A percentile compares a stretch with the other conserved stretches of the same genome.
Evolutionary conservation across 148 eudicot genomes (phyloP).

Genomic region (Beta vulgaris): DNA sequence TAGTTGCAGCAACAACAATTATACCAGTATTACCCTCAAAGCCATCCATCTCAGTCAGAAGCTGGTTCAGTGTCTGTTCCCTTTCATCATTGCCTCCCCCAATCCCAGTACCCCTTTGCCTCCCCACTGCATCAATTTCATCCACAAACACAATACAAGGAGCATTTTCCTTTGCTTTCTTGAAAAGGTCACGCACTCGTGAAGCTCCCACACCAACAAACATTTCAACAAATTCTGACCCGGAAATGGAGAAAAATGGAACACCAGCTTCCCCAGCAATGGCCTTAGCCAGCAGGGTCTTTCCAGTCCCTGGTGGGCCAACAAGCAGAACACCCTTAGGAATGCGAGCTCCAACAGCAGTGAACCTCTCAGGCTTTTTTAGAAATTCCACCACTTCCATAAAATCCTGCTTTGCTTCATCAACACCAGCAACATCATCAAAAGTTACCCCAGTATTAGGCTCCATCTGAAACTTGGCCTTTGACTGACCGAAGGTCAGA

Average conservation of each 20-base stretch:
- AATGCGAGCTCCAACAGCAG: slow-evolving; percentile 96
- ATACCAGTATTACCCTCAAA: slow-evolving; percentile 98
- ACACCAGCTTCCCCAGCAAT: slow-evolving; percentile 99
- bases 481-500: slow-evolving; percentile 82
- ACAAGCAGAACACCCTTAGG: slow-evolving; percentile 98
- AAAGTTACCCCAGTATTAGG: slow-evolving; percentile 98
- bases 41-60: slow-evolving; percentile 98
- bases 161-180: slow-evolving; percentile 97
- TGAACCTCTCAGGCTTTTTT: slow-evolving; percentile 97
- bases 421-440: slow-evolving; percentile 98
- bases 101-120: slow-evolving; percentile 96
- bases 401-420: slow-evolving; percentile 99
- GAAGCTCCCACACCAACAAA: slow-evolving; percentile 99
- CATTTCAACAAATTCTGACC: slow-evolving; percentile 98
- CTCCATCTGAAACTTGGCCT: slow-evolving; percentile 98
- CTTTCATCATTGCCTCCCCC: slow-evolving; percentile 99
- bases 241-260: slow-evolving; percentile 97
- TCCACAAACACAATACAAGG: slow-evolving; percentile 99
- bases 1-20: slow-evolving; percentile 95
- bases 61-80: slow-evolving; percentile 95
- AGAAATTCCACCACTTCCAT: slow-evolving; percentile 97
- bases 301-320: slow-evolving; percentile 99
- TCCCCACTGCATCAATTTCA: slow-evolving; percentile 99
- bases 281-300: slow-evolving; percentile 93
- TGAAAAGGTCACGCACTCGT: slow-evolving; percentile 93